Evolutionary conservation across 2,329 filamentous ascomycete species (phyloP).

Genomic region (Pseudocercospora cruenta): DNA sequence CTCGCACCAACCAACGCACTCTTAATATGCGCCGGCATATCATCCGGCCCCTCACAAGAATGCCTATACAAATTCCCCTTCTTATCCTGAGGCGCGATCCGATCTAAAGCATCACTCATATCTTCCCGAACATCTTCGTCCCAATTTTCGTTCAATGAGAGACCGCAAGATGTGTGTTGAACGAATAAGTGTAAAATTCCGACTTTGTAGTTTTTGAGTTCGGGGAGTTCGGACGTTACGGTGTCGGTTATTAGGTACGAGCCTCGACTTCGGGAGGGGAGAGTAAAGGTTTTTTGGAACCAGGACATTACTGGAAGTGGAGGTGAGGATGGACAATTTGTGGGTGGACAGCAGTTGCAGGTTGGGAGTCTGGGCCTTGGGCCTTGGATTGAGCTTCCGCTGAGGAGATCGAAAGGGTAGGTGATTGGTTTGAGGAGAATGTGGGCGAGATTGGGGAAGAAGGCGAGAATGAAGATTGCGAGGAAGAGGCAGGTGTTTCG

Average conservation of each 20-base stretch:
- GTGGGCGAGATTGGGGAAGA: conserved; percentile 55
- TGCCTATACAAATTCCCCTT: conserved; percentile 74
- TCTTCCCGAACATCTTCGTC: conserved; percentile 77
- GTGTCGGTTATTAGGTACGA: conserved; percentile 87
- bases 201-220: conserved; percentile 80
- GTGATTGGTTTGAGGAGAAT: conserved; percentile 40
- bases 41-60: conserved; percentile 81
- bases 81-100: conserved; percentile 81
- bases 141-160: conserved; percentile 92
- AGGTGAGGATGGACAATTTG: conserved; percentile 32
- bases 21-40: conserved; percentile 99
- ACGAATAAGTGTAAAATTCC: conserved; percentile 88
- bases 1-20: conserved; percentile 85
- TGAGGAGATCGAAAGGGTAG: conserved; percentile 31
- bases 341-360: conserved; percentile 40
- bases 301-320: conserved; percentile 58
- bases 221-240: conserved; percentile 71
- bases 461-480: conserved; percentile 53
- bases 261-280: conserved; percentile 76
- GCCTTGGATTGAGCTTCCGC: conserved; percentile 38
- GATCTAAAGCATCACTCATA: conserved; percentile 94
- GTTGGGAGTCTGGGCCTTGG: conserved; percentile 32
- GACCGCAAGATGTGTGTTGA: conserved; percentile 90
- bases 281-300: conserved; percentile 82
- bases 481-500: conserved; percentile 52